Evolutionary conservation across 2,329 filamentous ascomycete genomes (phyloP), one percentile per base, ranked within the genome.

Genomic region (Diaporthe destruens): DNA sequence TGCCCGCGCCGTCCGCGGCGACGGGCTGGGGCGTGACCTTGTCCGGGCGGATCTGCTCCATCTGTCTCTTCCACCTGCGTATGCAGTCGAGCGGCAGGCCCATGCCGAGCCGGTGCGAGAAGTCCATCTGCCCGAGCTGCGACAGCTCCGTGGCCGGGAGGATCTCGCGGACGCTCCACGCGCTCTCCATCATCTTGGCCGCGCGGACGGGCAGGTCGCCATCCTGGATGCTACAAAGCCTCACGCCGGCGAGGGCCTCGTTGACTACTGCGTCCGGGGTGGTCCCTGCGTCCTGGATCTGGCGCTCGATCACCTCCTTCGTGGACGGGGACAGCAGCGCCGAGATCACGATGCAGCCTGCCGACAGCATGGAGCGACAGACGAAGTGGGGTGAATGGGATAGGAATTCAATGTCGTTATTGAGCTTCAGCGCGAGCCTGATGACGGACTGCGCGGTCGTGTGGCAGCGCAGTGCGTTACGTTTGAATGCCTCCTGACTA

Each of bases 71-170:
- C 84, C 85, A 89, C 47, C 82, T 79, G 44, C 82, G 79, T 8
- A 89, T 79, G 74, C 86, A 89, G 75, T 86, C 87, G 73, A 86
- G 86, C 6, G 84, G 84, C 42, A 88, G 80, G 65, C 86, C 85
- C 3, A 86, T 86, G 20, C 84, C 83, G 6, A 88, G 81, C 1
- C 87, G 84, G 72, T 85, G 82, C 3, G 84, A 82, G 47, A 85
- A 84, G 16, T 80, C 79, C 1, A 83, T 83, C 0, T 83, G 81
- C 11, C 83, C 81, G 56, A 81, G 79, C 49, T 75, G 76, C 6
- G 77, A 75, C 14, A 80, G 76, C n/a, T 85, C 84, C 34, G 82
- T 79, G 32, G 79, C 78, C 36, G 83, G 81, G 71, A 85, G 77
- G 65, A 80, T 73, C 71, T 81, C 79, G 32, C 82, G 80, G 57